A percentile compares a stretch with the other conserved stretches of the same genome.
Conservation (phyloP, 129 eudicot genomes). For the Lactuca saligna region DNA sequence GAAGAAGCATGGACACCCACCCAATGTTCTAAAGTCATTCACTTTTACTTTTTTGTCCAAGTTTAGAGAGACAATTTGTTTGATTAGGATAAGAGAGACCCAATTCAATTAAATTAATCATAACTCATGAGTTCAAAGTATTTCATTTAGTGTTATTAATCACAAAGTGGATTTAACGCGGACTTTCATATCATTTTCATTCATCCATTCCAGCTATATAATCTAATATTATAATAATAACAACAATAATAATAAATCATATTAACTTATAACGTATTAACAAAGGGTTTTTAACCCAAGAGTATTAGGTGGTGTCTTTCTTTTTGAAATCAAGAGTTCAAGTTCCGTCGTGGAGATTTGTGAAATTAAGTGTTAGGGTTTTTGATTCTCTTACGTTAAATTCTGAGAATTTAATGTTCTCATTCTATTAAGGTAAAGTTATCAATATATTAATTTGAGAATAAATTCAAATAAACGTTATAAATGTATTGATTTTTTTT, state of each 20-base stretch:
- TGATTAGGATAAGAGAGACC: constrained; percentile 37
- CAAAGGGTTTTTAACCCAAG: no score
- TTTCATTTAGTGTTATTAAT: constrained; percentile 24
- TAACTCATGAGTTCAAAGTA: constrained; percentile 29
- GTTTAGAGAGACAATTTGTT: constrained; percentile 30
- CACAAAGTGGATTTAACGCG: constrained; percentile 44
- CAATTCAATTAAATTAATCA: constrained; percentile 31
- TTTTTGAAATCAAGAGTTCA: no score
- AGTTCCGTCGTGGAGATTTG: no score
- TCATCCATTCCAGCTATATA: constrained; percentile 9
- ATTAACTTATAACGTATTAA: constrained; percentile 19
- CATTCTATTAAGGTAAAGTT: no score
- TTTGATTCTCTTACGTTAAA: no score
- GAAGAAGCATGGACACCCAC: constrained; percentile 37
- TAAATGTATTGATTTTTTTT: no score
- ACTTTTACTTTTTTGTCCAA: constrained; percentile 30
- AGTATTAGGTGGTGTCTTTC: no score
- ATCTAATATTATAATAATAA: no score
- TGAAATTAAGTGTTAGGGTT: no score
- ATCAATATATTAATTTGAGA: no score
- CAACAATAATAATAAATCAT: not conserved
- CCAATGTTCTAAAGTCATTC: constrained; percentile 39
- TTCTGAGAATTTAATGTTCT: no score
- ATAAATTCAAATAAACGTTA: no score
- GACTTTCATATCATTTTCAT: constrained; percentile 19